Percentiles rank a stretch among this genome's conserved stretches.
These are phyloP conservation scores for Darksidea phi DNA, from an alignment of 495 filamentous ascomycete genomes.

Conservation along the genomic window DNA sequence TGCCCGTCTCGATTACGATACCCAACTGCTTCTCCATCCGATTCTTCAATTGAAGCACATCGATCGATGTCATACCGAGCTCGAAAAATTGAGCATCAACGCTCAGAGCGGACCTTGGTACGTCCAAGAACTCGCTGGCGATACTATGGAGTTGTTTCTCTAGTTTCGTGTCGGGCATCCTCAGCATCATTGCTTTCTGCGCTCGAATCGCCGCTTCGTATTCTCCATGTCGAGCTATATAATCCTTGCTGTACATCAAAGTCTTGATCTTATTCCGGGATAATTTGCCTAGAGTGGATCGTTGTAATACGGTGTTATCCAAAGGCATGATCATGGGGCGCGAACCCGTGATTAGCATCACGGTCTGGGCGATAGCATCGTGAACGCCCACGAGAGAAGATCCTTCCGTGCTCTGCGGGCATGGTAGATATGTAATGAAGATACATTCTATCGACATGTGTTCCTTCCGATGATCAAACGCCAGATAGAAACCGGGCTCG, in stretches of 20 bases:
- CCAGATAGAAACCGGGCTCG: constrained; percentile 23
- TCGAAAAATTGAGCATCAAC: neutral
- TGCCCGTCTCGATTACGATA: constrained; percentile 43
- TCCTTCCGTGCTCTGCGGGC: neutral
- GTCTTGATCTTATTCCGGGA: neutral
- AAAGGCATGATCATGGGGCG: neutral
- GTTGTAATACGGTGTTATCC: neutral
- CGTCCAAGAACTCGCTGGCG: too few relatives aligned
- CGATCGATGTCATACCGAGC: neutral
- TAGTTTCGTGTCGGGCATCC: too few relatives aligned
- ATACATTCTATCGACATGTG: constrained; percentile 28
- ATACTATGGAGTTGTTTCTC: too few relatives aligned
- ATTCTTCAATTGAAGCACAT: neutral
- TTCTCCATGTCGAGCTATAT: neutral
- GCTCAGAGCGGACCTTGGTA: too few relatives aligned
- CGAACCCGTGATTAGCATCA: neutral
- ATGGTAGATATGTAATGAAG: constrained; percentile 20
- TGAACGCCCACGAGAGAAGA: neutral
- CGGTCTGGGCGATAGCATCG: neutral
- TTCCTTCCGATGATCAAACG: constrained; percentile 32
- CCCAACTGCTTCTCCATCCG: neutral
- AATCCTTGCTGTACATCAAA: too few relatives aligned
- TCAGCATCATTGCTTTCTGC: too few relatives aligned
- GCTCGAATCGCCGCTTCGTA: neutral
- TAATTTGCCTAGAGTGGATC: neutral